Base-by-base conservation (phyloP, 129 eudicot genomes). In the Erigeron canadensis region DNA sequence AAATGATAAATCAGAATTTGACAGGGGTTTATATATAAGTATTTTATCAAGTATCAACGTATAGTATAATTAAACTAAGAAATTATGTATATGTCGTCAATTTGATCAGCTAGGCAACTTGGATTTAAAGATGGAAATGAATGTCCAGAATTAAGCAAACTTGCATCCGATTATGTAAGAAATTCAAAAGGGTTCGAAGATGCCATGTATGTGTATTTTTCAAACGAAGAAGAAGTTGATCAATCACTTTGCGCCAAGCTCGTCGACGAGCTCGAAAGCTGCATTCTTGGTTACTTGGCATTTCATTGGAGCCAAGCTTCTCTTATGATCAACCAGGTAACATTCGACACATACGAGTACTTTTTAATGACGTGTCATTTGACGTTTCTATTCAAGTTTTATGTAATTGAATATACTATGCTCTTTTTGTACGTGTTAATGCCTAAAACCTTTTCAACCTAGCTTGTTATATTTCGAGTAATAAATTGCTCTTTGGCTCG, bases 221-320 rank as follows among this genome's bases (percentile, higher is more conserved):
- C 84, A 1, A 76, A 77, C n/a, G 82, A 89, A 59, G 51, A 48
- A 19, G 60, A 89, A 23, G 93, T 80, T 6, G 86, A 87, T 28
- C 34, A 28, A 2, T 68, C 18, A 15, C 69, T 89, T 13, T 89
- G 84, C 28, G 81, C 73, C 50, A 87, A 87, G 67, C 83, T 94
- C 19, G 83, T 84, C 17, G 87, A 85, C 60, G 98, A 94, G 74
- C 81, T 94, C 66, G 93, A 94, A 48, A 86, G 92, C 79, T 94
- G 98, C 60, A 81, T 89, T 72, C 91, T 89, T 70, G 84, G 80
- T 0, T 94, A 94, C 51, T 89, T 94, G 66, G 86, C 89, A 7
- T 89, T 85, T 69, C 84, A 89, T 70, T 94, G 98, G 98, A 84
- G 60, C 58, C 89, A 80, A 7, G 83, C 95, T 65, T 73, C 90